phyloP scores from a whole-genome alignment of 257 asterid species.

The Solanum verrucosum region DNA sequence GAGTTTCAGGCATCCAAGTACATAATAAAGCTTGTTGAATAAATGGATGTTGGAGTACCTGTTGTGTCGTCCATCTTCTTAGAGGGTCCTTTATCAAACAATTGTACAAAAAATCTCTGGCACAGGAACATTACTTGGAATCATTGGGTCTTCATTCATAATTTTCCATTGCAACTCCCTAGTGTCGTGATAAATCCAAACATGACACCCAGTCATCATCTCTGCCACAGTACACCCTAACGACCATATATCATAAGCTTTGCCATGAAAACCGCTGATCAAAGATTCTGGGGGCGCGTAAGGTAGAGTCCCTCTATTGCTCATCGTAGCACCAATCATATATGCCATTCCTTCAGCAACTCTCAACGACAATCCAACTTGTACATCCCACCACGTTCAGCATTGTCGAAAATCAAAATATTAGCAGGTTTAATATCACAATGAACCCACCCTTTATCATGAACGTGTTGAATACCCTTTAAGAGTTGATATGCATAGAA shows the following conservation, averaged over 20 bases:
- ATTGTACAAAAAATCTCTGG: neutral
- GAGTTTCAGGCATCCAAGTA: neutral
- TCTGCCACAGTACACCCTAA: neutral
- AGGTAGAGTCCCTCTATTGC: neutral
- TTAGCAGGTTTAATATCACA: constrained; percentile 10
- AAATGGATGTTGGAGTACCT: constrained; percentile 2
- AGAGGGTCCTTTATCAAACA: neutral
- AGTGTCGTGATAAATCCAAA: neutral
- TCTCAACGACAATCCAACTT: neutral
- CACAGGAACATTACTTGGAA: neutral
- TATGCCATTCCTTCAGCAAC: neutral
- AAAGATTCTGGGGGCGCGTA: neutral
- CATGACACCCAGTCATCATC: neutral
- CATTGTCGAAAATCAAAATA: neutral
- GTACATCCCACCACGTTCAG: neutral
- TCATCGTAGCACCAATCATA: neutral
- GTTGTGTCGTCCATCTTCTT: constrained; percentile 5
- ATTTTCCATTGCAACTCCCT: neutral
- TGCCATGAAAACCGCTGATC: neutral
- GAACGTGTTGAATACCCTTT: neutral
- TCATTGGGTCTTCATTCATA: neutral
- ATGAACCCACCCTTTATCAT: neutral
- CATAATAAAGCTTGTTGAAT: neutral
- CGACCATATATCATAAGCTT: neutral
- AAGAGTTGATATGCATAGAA: neutral